Evolutionary conservation across 73 alveolate genomes (phyloP), one percentile per base, ranked within the genome.

Genomic region (Symbiodinium pilosum): DNA sequence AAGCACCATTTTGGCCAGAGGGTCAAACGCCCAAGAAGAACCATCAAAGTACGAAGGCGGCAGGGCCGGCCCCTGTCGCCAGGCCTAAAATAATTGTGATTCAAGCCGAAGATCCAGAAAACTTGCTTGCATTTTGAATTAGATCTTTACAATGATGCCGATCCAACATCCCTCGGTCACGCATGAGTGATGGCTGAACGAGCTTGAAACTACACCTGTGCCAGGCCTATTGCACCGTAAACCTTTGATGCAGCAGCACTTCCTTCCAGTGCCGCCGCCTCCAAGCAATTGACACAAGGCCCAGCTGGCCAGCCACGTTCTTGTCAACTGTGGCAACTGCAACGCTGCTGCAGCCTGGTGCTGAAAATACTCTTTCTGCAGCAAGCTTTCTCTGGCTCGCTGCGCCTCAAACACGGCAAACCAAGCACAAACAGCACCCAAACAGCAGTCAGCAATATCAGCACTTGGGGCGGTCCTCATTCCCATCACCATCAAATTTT

Each of bases 401-500:
- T 71, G 97, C 30, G 68, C 97, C 40, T 4, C 51, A 86, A 16
- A 26, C 44, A 16, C 36, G 52, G 4, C 47, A 75, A 30, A 21
- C 5, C 26, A 9, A 9, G 44, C 86, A 75, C 30, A 4, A 18
- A 75, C 47, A 28, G 44, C 86, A 75, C 30, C 42, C 44, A 75
- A 11, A 28, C 43, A n/a, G 51, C 30, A 7, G 47, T 30, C 30
- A 34, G 26, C 43, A n/a, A 36, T 28, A 0, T 47, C 59, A 47
- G 81, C 38, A 20, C 9, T 28, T 3, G 20, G 30, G 28, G 32
- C 11, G 30, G 43, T 59, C 95, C 97, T 91, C 97, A 34, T 91
- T 91, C n/a, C 97, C 97, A 34, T 91, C 97, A 36, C 89, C 81
- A 83, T 91, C 97, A 47, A 91, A 91, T 4, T 83, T 34, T 20